These are phyloP conservation scores for Globisporangium takayamanum DNA, from an alignment of 352 stramenopile genomes.

Conservation along the genomic window DNA sequence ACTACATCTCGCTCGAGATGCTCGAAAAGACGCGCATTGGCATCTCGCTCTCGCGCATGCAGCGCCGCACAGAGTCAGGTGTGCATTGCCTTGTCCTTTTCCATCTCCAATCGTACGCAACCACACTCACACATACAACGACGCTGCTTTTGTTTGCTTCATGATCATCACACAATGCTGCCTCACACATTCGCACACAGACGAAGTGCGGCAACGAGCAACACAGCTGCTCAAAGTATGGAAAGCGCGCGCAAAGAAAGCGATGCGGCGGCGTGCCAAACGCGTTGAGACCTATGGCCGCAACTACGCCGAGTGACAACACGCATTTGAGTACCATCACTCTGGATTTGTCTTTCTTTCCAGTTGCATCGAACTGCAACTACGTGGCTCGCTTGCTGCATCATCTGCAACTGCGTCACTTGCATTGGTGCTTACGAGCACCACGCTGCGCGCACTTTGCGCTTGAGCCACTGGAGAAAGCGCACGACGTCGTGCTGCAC, in stretches of 20 bases:
- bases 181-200: neutral
- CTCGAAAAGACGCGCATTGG: conserved; percentile 66
- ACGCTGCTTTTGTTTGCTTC: no score
- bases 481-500: conserved; percentile 31
- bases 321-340: neutral
- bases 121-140: no score
- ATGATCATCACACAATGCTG: neutral
- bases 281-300: conserved; percentile 65
- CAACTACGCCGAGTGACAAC: conserved; percentile 53
- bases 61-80: conserved; percentile 31
- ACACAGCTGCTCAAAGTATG: conserved; percentile 46
- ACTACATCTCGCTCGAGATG: conserved; percentile 80
- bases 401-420: neutral
- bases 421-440: neutral
- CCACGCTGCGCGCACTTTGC: no score
- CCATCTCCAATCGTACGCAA: no score
- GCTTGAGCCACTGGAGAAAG: conserved; percentile 22
- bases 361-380: no score
- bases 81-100: no score
- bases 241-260: conserved; percentile 66
- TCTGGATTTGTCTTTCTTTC: no score
- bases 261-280: conserved; percentile 40
- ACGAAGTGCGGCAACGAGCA: conserved; percentile 34
- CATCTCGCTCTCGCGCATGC: conserved; percentile 27
- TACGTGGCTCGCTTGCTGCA: neutral